These are phyloP conservation scores for Iberis amara DNA, from an alignment of 441 rosid genomes.

Conservation along the genomic window DNA sequence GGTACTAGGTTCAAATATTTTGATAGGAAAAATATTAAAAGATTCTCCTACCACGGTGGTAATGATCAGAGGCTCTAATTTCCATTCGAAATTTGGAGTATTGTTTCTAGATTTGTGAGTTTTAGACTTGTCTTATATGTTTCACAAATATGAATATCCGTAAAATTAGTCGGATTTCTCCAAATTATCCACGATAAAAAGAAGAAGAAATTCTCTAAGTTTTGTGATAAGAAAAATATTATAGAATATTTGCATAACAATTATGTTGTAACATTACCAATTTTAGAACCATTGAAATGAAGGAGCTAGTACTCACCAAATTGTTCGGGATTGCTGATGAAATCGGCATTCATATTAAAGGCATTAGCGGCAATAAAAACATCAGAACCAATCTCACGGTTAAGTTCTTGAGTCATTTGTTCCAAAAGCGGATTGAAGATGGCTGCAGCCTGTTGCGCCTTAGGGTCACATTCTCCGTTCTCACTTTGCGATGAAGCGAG, in stretches of 20 bases:
- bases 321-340: constrained; percentile 26
- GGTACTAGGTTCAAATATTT: too few relatives aligned
- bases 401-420: constrained; percentile 39
- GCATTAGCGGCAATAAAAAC: constrained; percentile 39
- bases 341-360: constrained; percentile 28
- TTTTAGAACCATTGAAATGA: background rate
- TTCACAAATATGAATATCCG: too few relatives aligned
- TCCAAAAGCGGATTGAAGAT: constrained; percentile 46
- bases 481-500: constrained; percentile 33
- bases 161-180: too few relatives aligned
- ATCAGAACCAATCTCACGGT: constrained; percentile 34
- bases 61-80: too few relatives aligned
- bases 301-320: constrained; percentile 28
- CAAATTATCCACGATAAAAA: too few relatives aligned
- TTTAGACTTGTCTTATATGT: too few relatives aligned
- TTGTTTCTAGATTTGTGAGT: too few relatives aligned
- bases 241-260: background rate
- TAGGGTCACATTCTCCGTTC: constrained; percentile 40
- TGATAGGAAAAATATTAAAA: too few relatives aligned
- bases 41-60: too few relatives aligned
- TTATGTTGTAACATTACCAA: too few relatives aligned
- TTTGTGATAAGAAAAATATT: background rate
- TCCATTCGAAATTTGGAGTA: too few relatives aligned
- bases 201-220: too few relatives aligned
- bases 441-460: constrained; percentile 45